Conservation (phyloP, 352 stramenopile genomes). For the Elongisporangium anandrum region DNA sequence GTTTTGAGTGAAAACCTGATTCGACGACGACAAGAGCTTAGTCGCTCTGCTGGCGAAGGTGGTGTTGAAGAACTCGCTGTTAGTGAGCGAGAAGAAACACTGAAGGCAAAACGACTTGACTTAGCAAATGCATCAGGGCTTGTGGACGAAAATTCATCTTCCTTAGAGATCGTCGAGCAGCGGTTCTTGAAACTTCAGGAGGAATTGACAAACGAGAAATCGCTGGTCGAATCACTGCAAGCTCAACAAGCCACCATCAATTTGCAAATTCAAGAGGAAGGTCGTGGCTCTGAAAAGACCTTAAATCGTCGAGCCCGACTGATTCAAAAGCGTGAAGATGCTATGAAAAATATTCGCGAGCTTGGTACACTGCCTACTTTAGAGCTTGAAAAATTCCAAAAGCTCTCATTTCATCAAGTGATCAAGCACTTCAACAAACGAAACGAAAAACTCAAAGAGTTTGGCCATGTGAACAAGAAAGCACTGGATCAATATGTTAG, state of each 20-base stretch:
- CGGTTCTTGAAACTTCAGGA: slow-evolving; percentile 54
- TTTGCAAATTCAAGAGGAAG: slow-evolving; percentile 84
- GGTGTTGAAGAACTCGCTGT: slow-evolving; percentile 49
- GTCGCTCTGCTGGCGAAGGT: slow-evolving; percentile 50
- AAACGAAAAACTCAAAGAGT: slow-evolving; percentile 97
- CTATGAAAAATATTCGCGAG: slow-evolving; percentile 95
- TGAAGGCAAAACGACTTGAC: slow-evolving; percentile 90
- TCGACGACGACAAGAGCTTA: slow-evolving; percentile 73
- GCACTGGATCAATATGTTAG: slow-evolving; percentile 99
- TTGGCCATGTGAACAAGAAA: slow-evolving; percentile 99
- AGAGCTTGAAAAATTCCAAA: slow-evolving; percentile 92
- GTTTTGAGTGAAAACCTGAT: slow-evolving; percentile 92
- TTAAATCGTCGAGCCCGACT: slow-evolving; percentile 75
- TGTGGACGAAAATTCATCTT: slow-evolving; percentile 59
- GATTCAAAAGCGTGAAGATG: slow-evolving; percentile 91
- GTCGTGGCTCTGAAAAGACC: slow-evolving; percentile 77
- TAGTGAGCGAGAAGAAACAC: slow-evolving; percentile 58
- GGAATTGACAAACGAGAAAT: slow-evolving; percentile 41
- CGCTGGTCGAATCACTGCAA: slow-evolving; percentile 42
- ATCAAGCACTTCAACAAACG: slow-evolving; percentile 93
- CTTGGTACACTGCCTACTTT: slow-evolving; percentile 93
- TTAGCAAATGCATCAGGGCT: slow-evolving; percentile 75
- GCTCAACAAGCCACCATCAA: slow-evolving; percentile 54
- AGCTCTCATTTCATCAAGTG: slow-evolving; percentile 85
- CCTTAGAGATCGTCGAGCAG: slow-evolving; percentile 57